A percentile compares a stretch with the other conserved stretches of the same genome.
These are phyloP conservation scores for Backusella australiensis DNA, from an alignment of 192 early-diverging fungal species.

Conservation along the genomic window DNA sequence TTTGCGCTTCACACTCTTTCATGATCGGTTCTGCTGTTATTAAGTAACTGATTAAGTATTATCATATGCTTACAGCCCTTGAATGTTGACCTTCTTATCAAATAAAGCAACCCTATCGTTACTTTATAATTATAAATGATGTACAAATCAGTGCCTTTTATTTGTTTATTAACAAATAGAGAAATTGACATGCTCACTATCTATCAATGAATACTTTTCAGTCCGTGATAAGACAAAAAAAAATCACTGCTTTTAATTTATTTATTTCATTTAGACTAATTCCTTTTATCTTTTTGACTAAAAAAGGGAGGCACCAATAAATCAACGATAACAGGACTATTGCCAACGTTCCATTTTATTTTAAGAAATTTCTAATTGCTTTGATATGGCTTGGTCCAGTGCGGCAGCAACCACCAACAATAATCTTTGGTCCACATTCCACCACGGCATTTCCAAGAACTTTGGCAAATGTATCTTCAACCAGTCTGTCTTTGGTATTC, in stretches of 20 bases:
- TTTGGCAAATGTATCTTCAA: conserved; percentile 34
- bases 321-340: not conserved
- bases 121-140: not conserved
- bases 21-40: not conserved
- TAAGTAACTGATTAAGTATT: not conserved
- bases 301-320: not conserved
- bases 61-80: not conserved
- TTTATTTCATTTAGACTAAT: not conserved
- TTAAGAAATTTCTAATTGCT: not conserved
- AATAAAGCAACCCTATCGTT: not conserved
- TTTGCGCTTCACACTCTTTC: not conserved
- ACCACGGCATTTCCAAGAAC: conserved; percentile 31
- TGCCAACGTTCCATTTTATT: not conserved
- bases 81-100: not conserved
- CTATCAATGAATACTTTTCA: not conserved
- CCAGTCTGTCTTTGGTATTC: conserved; percentile 18
- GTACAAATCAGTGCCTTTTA: not conserved
- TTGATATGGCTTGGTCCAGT: conserved; percentile 53
- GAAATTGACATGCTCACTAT: not conserved
- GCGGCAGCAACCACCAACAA: conserved; percentile 62
- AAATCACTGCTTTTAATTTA: not conserved
- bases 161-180: not conserved
- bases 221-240: not conserved
- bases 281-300: not conserved
- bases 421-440: conserved; percentile 38